phyloP scores from a whole-genome alignment of 371 early-diverging fungal species.

The Apophysomyces variabilis region DNA sequence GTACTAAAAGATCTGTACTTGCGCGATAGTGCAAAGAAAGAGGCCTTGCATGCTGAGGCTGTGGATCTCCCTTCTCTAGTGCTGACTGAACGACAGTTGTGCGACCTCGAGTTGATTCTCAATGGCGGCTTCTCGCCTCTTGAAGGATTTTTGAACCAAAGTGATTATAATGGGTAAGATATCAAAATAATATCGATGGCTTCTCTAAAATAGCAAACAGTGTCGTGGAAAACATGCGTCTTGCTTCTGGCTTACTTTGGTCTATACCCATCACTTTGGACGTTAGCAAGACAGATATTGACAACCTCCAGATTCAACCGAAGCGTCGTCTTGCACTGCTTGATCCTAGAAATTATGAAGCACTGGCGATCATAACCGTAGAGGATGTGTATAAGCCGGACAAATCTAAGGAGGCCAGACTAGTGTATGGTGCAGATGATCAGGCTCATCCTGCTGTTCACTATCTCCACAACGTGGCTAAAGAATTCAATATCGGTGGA shows the following conservation, averaged over 20 bases:
- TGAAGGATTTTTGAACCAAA: slow-evolving; percentile 76
- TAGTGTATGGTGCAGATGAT: slow-evolving; percentile 86
- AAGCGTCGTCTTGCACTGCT: slow-evolving; percentile 71
- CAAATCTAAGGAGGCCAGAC: slow-evolving; percentile 77
- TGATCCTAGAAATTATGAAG: slow-evolving; percentile 78
- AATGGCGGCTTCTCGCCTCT: slow-evolving; percentile 91
- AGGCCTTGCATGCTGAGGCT: slow-evolving; percentile 60
- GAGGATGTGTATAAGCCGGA: slow-evolving; percentile 79
- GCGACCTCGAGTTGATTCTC: slow-evolving; percentile 84
- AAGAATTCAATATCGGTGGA: slow-evolving; percentile 85
- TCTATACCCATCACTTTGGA: slow-evolving; percentile 90
- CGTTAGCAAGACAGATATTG: slow-evolving; percentile 66
- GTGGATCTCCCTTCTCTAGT: slow-evolving; percentile 58
- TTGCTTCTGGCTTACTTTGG: slow-evolving; percentile 82
- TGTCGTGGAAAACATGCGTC: slow-evolving; percentile 74
- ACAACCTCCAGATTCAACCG: slow-evolving; percentile 46
- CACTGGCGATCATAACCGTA: slow-evolving; percentile 84
- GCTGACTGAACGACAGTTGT: slow-evolving; percentile 81
- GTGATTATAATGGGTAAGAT: slow-evolving; percentile 67
- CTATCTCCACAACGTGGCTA: slow-evolving; percentile 77
- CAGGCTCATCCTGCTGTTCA: slow-evolving; percentile 84
- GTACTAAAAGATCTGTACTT: slow-evolving; percentile 77
- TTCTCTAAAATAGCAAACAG: slow-evolving; percentile 32
- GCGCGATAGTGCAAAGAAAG: slow-evolving; percentile 65
- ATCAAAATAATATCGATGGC: neutral